Base-by-base conservation (phyloP, 768 basidiomycete genomes). In the Boletus barrowsii region DNA sequence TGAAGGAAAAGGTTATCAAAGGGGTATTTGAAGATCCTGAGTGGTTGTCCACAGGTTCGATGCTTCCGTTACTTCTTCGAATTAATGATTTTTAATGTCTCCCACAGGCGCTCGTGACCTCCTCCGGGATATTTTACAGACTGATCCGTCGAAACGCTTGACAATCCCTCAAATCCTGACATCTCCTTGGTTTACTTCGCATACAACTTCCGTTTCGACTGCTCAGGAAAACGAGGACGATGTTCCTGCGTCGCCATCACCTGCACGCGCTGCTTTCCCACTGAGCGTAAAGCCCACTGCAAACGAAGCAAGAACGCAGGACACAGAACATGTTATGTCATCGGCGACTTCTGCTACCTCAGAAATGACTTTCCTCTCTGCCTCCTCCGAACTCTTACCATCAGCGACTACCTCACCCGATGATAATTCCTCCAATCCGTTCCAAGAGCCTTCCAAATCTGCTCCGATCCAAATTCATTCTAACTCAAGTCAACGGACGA, bases 11-110 rank as follows among this genome's bases (percentile, higher is more conserved):
- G 70, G 90, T 99, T 57, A 84, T 93, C 49, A 75, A 83, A 58
- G 92, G 88, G 15, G 84, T 88, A 42, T 98, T 90, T 65, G 92
- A 96, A 58, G 90, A 98, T 65, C 94, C 93, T 8, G 82, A 85
- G 54, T 99, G 95, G 94, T 76, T 98, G 17, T 90, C 92, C 29
- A 72, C 79, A 63, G 92, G 95, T 95, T 57, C 26, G 65, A 69
- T 52, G 76, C 66, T 26, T 44, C 9, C 26, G 5, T 41, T 15
- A 15, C 13, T 24, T 30, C 9, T 24, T 49, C 11, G 26, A 29
- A 15, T 18, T 9, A 30, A 42, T 36, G 35, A 13, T 39, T 62
- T 37, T 50, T 62, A 39, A 57, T 43, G 22, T 55, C 8, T 39
- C 49, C 32, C 42, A 33, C 68, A 96, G 96, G 95, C 66, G 82